Base-by-base conservation (phyloP, 352 stramenopile species). In the Phytophthora hibernalis region DNA sequence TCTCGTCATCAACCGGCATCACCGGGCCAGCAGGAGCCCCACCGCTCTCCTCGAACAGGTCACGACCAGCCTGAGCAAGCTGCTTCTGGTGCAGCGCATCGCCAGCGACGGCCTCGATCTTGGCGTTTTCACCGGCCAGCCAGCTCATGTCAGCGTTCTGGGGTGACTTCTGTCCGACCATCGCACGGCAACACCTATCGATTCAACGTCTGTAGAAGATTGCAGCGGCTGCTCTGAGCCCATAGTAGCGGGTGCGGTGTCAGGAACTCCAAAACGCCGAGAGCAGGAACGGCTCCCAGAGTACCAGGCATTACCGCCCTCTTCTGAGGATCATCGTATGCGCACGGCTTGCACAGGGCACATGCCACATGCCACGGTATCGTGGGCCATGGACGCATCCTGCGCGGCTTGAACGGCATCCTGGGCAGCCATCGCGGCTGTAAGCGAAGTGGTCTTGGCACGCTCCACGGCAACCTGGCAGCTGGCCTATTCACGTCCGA, bases 1-100 rank as follows among this genome's bases (percentile, higher is more conserved):
- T 94, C 64, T 96, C 89, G 54, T 96, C 89, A 22, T 96, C 89
- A 18, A 87, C 89, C 40, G 86, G 92, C 73, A 95, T 92, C 24
- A 96, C 70, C 2, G 87, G 89, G 24, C 89, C 89, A 68, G 85
- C 74, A 21, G 86, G 83, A 52, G 85, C 73, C 56, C 93, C 88
- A 31, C 85, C 84, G 20, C 87, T 86, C 56, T 96, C 88, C 48
- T 86, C 88, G 55, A 95, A 96, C 18, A 96, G 68, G 51, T 96
- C 89, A 44, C 85, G 82, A 13, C 89, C 89, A 55, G 89, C 89
- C 65, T 96, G 85, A 3, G 86, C 87, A 45, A 96, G 85, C 67
- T 96, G 82, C 63, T 96, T 86, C 40, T 88, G 73, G 47, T 83
- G 85, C 52, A 92, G 68, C 2, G 75, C 77, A 33, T 93, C 83